Conservation (phyloP, 164 flowering plant species). For the Warburgia ugandensis region DNA sequence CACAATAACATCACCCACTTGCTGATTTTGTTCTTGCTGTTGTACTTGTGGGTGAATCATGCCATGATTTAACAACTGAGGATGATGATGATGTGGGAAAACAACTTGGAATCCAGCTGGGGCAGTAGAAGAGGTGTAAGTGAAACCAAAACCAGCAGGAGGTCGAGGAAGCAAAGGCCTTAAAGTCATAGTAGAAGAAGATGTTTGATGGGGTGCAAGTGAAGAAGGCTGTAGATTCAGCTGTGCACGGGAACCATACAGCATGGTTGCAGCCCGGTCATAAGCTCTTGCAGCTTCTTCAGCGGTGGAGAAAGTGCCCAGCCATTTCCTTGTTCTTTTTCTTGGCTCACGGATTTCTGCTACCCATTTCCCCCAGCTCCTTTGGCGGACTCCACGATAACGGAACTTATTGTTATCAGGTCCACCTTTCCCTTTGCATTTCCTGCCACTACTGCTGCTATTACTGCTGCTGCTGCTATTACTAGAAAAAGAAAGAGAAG, state of each 20-base stretch:
- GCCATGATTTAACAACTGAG: too few species aligned
- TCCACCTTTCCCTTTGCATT: conserved; percentile 74
- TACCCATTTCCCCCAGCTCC: conserved; percentile 98
- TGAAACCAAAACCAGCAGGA: conserved; percentile 39
- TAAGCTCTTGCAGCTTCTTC: conserved; percentile 96
- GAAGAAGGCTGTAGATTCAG: conserved; percentile 66
- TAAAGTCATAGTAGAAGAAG: conserved; percentile 39
- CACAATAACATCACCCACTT: too few species aligned
- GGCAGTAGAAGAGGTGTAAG: too few species aligned
- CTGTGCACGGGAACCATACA: conserved; percentile 85
- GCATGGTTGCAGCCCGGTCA: conserved; percentile 80
- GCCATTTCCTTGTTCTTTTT: conserved; percentile 77
- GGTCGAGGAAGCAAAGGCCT: conserved; percentile 72
- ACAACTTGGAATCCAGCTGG: too few species aligned
- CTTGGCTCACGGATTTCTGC: conserved; percentile 97
- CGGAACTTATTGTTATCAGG: conserved; percentile 83
- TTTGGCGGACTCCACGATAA: conserved; percentile 80
- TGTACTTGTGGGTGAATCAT: too few species aligned
- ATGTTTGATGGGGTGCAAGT: conserved; percentile 16
- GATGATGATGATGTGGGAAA: too few species aligned
- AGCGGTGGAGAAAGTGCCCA: conserved; percentile 90
- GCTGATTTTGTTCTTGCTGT: too few species aligned
- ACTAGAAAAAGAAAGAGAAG: too few species aligned
- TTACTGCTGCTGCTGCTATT: conserved; percentile 2
- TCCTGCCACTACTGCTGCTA: conserved; percentile 17